Percentiles rank a stretch among this genome's conserved stretches.
Evolutionary conservation across 106 monocot species (phyloP).

Genomic region (Dendrobium huoshanense): DNA sequence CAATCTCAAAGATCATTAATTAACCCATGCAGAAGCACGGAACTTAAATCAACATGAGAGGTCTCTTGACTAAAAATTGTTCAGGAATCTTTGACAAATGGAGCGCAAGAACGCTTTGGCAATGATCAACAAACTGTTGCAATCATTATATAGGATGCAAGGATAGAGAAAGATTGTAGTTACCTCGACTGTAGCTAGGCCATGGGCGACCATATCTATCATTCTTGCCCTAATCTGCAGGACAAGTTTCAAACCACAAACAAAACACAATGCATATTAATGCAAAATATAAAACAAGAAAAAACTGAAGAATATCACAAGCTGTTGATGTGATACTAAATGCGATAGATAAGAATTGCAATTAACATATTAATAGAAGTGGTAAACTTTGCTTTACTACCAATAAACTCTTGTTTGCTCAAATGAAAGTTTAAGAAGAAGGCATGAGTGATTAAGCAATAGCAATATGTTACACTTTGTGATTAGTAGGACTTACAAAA

Average conservation of each 20-base stretch:
- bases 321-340: not conserved
- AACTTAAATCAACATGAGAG: not conserved
- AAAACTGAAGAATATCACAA: not conserved
- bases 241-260: not conserved
- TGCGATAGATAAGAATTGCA: too few species aligned
- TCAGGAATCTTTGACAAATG: not conserved
- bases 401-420: too few species aligned
- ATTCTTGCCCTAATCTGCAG: conserved; percentile 76
- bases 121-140: not conserved
- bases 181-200: conserved; percentile 85
- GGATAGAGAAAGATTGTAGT: not conserved
- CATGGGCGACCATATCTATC: conserved; percentile 94
- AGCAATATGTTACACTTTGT: too few species aligned
- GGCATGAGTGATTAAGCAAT: too few species aligned
- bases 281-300: not conserved
- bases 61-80: not conserved
- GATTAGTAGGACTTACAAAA: too few species aligned
- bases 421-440: too few species aligned
- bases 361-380: too few species aligned
- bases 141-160: not conserved
- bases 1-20: not conserved
- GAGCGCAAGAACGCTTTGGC: not conserved
- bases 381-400: too few species aligned
- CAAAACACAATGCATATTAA: not conserved
- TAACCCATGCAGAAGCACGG: not conserved